These are phyloP conservation scores for Pseudoneurospora amorphoporcata DNA, from an alignment of 495 filamentous ascomycete species.

Conservation along the genomic window DNA sequence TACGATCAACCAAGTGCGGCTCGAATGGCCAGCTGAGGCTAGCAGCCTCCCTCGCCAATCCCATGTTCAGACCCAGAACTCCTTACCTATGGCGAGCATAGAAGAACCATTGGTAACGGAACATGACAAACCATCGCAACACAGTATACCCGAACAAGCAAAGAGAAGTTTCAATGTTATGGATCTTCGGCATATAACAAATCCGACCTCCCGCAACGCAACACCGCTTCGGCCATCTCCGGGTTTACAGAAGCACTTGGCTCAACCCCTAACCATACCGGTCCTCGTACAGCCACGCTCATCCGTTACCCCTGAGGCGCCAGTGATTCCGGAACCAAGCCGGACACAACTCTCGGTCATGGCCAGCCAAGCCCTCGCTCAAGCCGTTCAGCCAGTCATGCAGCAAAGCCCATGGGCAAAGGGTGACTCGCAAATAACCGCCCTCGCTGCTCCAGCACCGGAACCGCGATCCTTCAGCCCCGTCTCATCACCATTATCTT, in stretches of 20 bases:
- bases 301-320: background rate
- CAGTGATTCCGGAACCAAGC: background rate
- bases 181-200: background rate
- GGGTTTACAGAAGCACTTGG: background rate
- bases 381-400: background rate
- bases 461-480: conserved; percentile 3
- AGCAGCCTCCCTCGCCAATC: background rate
- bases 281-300: background rate
- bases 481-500: conserved; percentile 8
- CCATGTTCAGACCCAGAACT: background rate
- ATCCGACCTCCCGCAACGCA: background rate
- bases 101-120: background rate
- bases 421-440: conserved; percentile 8
- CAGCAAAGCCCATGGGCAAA: conserved; percentile 8
- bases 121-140: background rate
- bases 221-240: background rate
- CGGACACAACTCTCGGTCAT: background rate
- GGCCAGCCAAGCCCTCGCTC: background rate
- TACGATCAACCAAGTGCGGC: background rate
- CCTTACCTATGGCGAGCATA: background rate
- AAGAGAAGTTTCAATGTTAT: background rate
- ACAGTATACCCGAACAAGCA: background rate
- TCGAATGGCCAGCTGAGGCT: background rate
- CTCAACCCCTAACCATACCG: background rate
- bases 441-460: background rate